Conservation (phyloP, 208 protist species). For the Acanthamoeba lugdunensis region DNA sequence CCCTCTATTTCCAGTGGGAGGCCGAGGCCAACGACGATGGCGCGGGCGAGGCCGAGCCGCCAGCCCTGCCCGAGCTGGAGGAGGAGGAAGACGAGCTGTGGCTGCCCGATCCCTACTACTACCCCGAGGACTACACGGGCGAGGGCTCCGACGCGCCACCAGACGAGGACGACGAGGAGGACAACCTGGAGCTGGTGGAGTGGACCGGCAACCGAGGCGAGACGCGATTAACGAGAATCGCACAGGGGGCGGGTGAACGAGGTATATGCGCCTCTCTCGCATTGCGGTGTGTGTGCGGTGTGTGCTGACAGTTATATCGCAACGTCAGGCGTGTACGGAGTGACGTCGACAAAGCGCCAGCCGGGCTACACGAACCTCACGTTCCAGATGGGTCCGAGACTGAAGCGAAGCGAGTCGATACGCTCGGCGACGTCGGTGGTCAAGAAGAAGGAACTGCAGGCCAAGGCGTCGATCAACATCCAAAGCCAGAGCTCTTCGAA, state of each 20-base stretch:
- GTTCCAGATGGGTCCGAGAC: slow-evolving; percentile 50
- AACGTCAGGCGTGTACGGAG: slow-evolving; percentile 1
- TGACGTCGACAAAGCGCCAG: slow-evolving; percentile 35
- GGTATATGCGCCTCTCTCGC: background rate
- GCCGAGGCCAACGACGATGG: background rate
- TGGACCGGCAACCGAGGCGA: slow-evolving; percentile 49
- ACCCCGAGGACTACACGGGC: background rate
- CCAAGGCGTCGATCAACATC: slow-evolving; percentile 27
- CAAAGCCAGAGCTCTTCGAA: slow-evolving; percentile 27
- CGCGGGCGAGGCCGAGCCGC: background rate
- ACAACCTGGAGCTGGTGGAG: slow-evolving; percentile 30
- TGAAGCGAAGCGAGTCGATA: slow-evolving; percentile 21
- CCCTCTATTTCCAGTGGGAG: background rate
- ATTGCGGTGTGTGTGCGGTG: background rate
- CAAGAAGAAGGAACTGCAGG: slow-evolving; percentile 40
- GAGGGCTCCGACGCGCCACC: background rate
- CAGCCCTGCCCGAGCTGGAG: background rate
- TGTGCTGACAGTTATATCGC: background rate
- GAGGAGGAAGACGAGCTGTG: slow-evolving; percentile 10
- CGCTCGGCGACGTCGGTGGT: background rate
- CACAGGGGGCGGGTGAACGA: background rate
- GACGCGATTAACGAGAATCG: slow-evolving; percentile 36
- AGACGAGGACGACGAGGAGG: slow-evolving; percentile 22
- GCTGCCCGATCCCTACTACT: background rate
- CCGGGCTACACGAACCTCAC: slow-evolving; percentile 26